phyloP scores from a whole-genome alignment of 192 early-diverging fungal genomes.

The Geranomyces michiganensis region DNA sequence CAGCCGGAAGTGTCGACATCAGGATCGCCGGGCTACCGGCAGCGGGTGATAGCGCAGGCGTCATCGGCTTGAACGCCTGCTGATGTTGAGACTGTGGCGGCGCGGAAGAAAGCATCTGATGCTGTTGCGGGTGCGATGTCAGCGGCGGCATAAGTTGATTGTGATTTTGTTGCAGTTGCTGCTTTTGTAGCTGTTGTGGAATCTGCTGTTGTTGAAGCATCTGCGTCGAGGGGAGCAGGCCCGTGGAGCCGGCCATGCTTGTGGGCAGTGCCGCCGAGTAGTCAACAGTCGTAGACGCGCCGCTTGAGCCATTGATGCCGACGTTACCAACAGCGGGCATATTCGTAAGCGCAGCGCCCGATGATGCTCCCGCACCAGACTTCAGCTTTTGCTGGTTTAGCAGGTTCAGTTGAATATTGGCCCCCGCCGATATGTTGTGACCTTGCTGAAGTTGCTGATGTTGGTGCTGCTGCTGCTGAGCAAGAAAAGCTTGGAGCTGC shows the following conservation, averaged over 20 bases:
- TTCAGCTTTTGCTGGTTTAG: conserved; percentile 30
- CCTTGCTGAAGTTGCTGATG: conserved; percentile 28
- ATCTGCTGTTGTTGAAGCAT: conserved; percentile 5
- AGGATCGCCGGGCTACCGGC: not conserved
- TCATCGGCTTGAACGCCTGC: not conserved
- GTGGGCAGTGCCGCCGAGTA: not conserved
- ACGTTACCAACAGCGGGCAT: not conserved
- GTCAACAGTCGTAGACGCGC: not conserved
- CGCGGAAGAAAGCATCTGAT: not conserved
- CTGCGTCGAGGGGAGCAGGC: not conserved
- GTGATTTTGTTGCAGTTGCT: not conserved
- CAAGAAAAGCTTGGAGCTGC: conserved; percentile 24
- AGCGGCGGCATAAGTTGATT: not conserved
- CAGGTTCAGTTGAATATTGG: conserved; percentile 16
- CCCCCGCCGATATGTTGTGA: not conserved
- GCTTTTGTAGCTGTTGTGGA: conserved; percentile 7
- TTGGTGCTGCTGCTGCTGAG: conserved; percentile 30
- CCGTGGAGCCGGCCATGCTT: not conserved
- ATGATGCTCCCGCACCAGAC: conserved; percentile 8
- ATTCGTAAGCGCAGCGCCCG: not conserved
- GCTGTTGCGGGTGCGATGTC: not conserved
- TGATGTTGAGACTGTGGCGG: not conserved
- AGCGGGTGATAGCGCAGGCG: not conserved
- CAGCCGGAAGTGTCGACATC: not conserved
- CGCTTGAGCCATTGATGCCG: not conserved